These are phyloP conservation scores for Xanthoparmelia taractica DNA, from an alignment of 495 filamentous ascomycete genomes.

Conservation along the genomic window DNA sequence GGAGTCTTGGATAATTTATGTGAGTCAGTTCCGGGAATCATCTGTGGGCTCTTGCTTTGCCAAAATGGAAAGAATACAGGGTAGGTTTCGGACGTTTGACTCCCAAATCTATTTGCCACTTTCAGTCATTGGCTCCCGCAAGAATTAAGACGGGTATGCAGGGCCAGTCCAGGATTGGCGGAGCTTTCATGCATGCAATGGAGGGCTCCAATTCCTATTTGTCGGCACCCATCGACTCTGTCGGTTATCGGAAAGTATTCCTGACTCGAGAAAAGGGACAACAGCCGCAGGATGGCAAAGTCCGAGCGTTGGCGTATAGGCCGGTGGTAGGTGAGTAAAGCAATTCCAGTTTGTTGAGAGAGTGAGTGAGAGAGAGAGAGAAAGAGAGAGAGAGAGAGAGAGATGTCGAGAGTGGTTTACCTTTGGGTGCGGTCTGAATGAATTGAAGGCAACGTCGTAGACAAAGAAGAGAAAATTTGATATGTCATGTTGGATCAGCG, in stretches of 20 bases:
- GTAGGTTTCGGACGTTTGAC: slow-evolving; percentile 14
- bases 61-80: not conserved
- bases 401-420: not conserved
- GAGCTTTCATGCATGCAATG: slow-evolving; percentile 14
- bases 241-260: slow-evolving; percentile 23
- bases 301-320: slow-evolving; percentile 14
- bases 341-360: not conserved
- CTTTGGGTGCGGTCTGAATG: not conserved
- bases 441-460: not conserved
- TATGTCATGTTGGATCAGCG: slow-evolving; percentile 4
- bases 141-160: slow-evolving; percentile 16
- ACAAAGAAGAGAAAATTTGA: not conserved
- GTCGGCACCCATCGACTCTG: slow-evolving; percentile 5
- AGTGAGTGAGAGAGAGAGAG: too few species aligned
- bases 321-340: not conserved
- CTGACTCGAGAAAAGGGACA: slow-evolving; percentile 1
- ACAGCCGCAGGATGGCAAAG: slow-evolving; percentile 16
- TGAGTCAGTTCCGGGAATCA: not conserved
- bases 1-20: not conserved
- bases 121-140: slow-evolving; percentile 17
- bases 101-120: slow-evolving; percentile 13
- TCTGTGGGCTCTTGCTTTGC: not conserved
- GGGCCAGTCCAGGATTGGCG: slow-evolving; percentile 7
- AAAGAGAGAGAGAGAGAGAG: too few species aligned
- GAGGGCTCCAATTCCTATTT: slow-evolving; percentile 13